Conservation (phyloP, 257 asterid species). For the Forsythia viridissima region DNA sequence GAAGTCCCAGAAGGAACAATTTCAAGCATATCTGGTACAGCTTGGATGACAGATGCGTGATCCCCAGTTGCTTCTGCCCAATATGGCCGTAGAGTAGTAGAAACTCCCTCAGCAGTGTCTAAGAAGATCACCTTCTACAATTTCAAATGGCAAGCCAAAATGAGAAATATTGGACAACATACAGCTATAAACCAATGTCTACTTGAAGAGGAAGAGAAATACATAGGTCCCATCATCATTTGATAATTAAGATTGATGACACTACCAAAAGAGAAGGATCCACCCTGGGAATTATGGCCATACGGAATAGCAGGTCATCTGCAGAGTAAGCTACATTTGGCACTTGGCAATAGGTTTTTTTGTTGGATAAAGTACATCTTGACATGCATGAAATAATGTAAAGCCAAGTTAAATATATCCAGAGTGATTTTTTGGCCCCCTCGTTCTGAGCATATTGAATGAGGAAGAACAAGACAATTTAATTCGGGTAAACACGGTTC, state of each 20-base stretch:
- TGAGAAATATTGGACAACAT: constrained; percentile 12
- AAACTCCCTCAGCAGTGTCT: constrained; percentile 82
- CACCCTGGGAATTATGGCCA: background rate
- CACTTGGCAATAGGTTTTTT: background rate
- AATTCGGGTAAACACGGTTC: too few relatives aligned
- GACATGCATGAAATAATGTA: too few relatives aligned
- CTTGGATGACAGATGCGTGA: constrained; percentile 93
- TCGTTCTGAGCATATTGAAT: background rate
- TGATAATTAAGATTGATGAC: background rate
- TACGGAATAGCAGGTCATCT: background rate
- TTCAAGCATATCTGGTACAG: constrained; percentile 91
- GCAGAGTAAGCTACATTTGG: background rate
- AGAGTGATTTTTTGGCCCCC: background rate
- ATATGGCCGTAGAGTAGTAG: constrained; percentile 71
- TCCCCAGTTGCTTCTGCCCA: constrained; percentile 80
- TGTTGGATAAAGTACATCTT: too few relatives aligned
- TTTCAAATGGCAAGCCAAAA: constrained; percentile 19
- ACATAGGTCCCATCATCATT: background rate
- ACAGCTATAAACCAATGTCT: background rate
- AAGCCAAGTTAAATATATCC: background rate
- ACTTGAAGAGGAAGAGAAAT: background rate
- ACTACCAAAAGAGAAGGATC: background rate
- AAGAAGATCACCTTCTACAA: constrained; percentile 85
- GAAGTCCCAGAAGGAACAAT: constrained; percentile 91
- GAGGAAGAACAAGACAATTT: background rate